Conservation (phyloP, 2,329 filamentous ascomycete species). For the Paraphoma sp. region DNA sequence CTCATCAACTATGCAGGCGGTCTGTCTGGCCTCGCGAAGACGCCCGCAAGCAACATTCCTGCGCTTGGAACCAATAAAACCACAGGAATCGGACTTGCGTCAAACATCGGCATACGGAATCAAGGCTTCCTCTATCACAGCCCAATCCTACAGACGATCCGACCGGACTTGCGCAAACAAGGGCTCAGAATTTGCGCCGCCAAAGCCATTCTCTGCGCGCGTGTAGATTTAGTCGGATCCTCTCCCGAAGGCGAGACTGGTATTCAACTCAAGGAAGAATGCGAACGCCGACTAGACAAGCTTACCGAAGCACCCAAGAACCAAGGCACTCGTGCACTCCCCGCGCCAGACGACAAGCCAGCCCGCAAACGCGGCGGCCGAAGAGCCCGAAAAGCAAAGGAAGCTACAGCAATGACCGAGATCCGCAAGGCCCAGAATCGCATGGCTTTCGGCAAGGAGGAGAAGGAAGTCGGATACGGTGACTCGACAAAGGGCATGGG, state of each 20-base stretch:
- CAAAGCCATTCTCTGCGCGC: conserved; percentile 91
- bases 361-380: conserved; percentile 90
- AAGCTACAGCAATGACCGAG: conserved; percentile 96
- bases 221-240: conserved; percentile 85
- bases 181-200: conserved; percentile 94
- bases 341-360: conserved; percentile 94
- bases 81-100: conserved; percentile 81
- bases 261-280: conserved; percentile 80
- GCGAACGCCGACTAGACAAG: conserved; percentile 87
- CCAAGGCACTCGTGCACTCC: conserved; percentile 84
- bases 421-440: conserved; percentile 95
- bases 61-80: conserved; percentile 91
- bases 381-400: conserved; percentile 91
- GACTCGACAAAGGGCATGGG: conserved; percentile 87
- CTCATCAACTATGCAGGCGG: conserved; percentile 95
- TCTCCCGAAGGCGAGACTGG: conserved; percentile 83
- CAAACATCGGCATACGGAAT: conserved; percentile 87
- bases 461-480: conserved; percentile 90
- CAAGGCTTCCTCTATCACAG: conserved; percentile 95
- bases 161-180: conserved; percentile 86
- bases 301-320: conserved; percentile 90
- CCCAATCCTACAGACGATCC: conserved; percentile 83
- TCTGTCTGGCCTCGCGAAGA: conserved; percentile 85
- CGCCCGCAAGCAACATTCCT: conserved; percentile 89
- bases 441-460: conserved; percentile 94